These are phyloP conservation scores for Russula sp. DNA, from an alignment of 768 basidiomycete species.

Conservation along the genomic window DNA sequence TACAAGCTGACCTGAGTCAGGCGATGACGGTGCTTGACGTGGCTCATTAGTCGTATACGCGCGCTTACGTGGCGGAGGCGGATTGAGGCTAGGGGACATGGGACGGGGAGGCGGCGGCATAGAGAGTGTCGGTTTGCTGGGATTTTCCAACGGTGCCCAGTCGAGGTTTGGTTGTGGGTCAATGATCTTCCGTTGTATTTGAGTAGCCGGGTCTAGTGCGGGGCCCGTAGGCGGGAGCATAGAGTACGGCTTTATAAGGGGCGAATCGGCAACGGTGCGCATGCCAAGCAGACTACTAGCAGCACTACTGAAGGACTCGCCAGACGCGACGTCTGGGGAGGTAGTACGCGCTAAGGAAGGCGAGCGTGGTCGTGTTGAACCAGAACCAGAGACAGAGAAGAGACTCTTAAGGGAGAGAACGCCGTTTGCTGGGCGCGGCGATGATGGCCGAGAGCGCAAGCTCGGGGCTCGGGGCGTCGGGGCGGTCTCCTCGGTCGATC, in stretches of 20 bases:
- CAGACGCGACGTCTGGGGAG: constrained; percentile 37
- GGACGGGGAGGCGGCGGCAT: constrained; percentile 30
- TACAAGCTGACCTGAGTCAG: constrained; percentile 23
- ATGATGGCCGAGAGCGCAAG: constrained; percentile 32
- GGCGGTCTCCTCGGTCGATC: constrained; percentile 9
- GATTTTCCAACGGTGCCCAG: constrained; percentile 22
- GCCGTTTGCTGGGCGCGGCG: constrained; percentile 35
- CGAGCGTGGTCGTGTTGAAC: constrained; percentile 52
- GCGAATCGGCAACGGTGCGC: constrained; percentile 38
- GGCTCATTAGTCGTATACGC: constrained; percentile 35
- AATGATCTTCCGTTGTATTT: constrained; percentile 29
- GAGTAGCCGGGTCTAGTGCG: constrained; percentile 11
- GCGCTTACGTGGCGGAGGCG: constrained; percentile 35
- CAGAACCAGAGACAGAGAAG: constrained; percentile 45
- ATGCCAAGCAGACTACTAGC: constrained; percentile 55
- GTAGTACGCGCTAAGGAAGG: constrained; percentile 43
- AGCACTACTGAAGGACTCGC: constrained; percentile 57
- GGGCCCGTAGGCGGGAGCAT: constrained; percentile 28
- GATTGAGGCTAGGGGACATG: constrained; percentile 36
- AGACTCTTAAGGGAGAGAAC: constrained; percentile 61
- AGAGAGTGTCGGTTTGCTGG: constrained; percentile 32
- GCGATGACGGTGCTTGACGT: constrained; percentile 13
- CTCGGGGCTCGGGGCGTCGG: constrained; percentile 33
- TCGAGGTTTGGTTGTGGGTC: constrained; percentile 29
- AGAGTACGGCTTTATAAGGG: constrained; percentile 32